Conservation (phyloP, 106 monocot species). For the Gastrodia elata region DNA sequence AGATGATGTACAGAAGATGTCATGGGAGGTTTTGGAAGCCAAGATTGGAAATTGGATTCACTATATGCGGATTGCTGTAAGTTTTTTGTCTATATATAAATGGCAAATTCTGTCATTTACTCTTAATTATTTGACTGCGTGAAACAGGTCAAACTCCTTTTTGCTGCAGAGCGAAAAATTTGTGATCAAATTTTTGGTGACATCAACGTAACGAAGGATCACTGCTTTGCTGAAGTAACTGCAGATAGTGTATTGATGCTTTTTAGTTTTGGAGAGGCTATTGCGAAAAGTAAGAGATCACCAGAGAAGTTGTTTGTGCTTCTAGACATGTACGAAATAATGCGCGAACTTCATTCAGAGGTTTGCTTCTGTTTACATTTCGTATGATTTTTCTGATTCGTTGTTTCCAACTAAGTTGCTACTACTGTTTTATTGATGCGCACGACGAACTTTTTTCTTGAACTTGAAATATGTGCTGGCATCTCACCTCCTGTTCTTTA, state of each 20-base stretch:
- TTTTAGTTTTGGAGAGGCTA: slow-evolving; percentile 95
- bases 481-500: neutral
- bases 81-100: slow-evolving; percentile 9
- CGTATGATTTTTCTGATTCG: neutral
- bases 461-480: neutral
- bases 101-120: neutral
- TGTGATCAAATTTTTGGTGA: slow-evolving; percentile 92
- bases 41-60: slow-evolving; percentile 98
- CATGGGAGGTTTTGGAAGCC: slow-evolving; percentile 79
- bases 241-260: slow-evolving; percentile 64
- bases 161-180: slow-evolving; percentile 85
- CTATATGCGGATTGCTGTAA: slow-evolving; percentile 91
- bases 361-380: slow-evolving; percentile 23
- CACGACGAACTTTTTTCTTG: neutral
- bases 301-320: slow-evolving; percentile 96
- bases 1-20: slow-evolving; percentile 95
- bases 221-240: slow-evolving; percentile 83
- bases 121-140: slow-evolving; percentile 13
- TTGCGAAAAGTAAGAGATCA: slow-evolving; percentile 90
- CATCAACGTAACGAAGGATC: slow-evolving; percentile 47
- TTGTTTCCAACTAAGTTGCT: neutral
- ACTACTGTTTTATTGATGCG: neutral
- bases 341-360: slow-evolving; percentile 91
- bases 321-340: slow-evolving; percentile 97
- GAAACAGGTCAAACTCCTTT: slow-evolving; percentile 84